phyloP scores from a whole-genome alignment of 2,329 filamentous ascomycete genomes.

The Bipolaris sorokiniana region DNA sequence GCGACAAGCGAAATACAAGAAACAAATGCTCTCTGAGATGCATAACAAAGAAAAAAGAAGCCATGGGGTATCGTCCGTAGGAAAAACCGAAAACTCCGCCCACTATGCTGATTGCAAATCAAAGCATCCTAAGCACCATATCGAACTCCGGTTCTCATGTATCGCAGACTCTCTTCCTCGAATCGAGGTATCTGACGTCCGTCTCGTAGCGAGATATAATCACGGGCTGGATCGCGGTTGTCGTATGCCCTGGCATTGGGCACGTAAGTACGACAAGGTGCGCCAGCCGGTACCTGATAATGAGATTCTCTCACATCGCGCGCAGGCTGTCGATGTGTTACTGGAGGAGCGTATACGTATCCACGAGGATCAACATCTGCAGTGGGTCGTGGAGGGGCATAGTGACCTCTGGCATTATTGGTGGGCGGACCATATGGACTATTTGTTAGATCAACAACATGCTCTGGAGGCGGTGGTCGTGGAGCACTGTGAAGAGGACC shows the following conservation, averaged over 20 bases:
- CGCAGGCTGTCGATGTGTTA: slow-evolving; percentile 18
- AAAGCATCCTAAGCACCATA: slow-evolving; percentile 25
- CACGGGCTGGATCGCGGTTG: slow-evolving; percentile 20
- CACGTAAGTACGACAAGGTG: slow-evolving; percentile 20
- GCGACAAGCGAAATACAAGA: slow-evolving; percentile 1
- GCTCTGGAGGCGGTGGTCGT: slow-evolving; percentile 19
- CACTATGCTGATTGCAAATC: slow-evolving; percentile 11
- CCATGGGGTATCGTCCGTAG: slow-evolving; percentile 36
- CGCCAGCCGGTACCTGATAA: slow-evolving; percentile 20
- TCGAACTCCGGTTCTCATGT: slow-evolving; percentile 20
- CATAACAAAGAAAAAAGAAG: slow-evolving; percentile 16
- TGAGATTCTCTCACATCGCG: slow-evolving; percentile 27
- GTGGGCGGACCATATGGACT: slow-evolving; percentile 25
- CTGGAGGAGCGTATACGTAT: slow-evolving; percentile 20
- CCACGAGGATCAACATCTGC: slow-evolving; percentile 14
- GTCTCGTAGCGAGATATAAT: slow-evolving; percentile 18
- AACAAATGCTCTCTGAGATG: slow-evolving; percentile 13
- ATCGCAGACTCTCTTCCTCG: slow-evolving; percentile 15
- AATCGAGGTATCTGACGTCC: slow-evolving; percentile 14
- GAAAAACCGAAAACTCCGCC: slow-evolving; percentile 24
- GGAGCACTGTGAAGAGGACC: slow-evolving; percentile 16
- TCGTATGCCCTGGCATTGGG: slow-evolving; percentile 21
- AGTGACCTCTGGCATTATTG: slow-evolving; percentile 13
- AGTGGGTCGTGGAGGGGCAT: slow-evolving; percentile 10
- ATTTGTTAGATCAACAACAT: slow-evolving; percentile 35